phyloP scores from a whole-genome alignment of 2,329 filamentous ascomycete species.

The Magnaporthiopsis poae region DNA sequence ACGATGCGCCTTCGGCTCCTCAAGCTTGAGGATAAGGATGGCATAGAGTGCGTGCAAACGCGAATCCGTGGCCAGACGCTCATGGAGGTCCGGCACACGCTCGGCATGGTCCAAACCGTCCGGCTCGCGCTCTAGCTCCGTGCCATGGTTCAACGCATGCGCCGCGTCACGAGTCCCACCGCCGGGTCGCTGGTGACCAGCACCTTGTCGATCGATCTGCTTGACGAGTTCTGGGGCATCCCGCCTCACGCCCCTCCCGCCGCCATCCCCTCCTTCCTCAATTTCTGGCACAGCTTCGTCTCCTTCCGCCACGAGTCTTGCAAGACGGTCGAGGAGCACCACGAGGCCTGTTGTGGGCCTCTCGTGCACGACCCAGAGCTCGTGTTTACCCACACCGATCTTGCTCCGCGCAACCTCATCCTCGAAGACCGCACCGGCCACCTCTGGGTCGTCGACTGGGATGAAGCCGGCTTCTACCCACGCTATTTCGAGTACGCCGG shows the following conservation, averaged over 20 bases:
- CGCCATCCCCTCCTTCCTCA: background rate
- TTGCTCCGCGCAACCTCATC: slow-evolving; percentile 1
- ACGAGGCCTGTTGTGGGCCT: background rate
- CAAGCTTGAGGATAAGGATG: background rate
- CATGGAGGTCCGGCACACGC: background rate
- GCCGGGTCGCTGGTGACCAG: background rate
- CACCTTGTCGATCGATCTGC: background rate
- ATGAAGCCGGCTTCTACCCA: background rate
- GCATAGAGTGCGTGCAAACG: background rate
- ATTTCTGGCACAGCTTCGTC: slow-evolving; percentile 1
- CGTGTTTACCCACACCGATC: slow-evolving; percentile 1
- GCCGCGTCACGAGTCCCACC: background rate
- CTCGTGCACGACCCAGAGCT: background rate
- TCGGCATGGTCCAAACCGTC: background rate
- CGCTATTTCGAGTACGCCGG: background rate
- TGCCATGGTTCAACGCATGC: background rate
- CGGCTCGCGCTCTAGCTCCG: background rate
- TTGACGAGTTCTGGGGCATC: background rate
- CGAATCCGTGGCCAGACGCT: background rate
- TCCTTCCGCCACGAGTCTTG: background rate
- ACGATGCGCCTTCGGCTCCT: background rate
- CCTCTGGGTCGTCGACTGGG: background rate
- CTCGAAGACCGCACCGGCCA: background rate
- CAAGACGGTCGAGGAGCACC: slow-evolving; percentile 1
- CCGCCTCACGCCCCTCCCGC: background rate